Base-by-base conservation (phyloP, 306 rosid genomes). In the Crotalaria pallida region DNA sequence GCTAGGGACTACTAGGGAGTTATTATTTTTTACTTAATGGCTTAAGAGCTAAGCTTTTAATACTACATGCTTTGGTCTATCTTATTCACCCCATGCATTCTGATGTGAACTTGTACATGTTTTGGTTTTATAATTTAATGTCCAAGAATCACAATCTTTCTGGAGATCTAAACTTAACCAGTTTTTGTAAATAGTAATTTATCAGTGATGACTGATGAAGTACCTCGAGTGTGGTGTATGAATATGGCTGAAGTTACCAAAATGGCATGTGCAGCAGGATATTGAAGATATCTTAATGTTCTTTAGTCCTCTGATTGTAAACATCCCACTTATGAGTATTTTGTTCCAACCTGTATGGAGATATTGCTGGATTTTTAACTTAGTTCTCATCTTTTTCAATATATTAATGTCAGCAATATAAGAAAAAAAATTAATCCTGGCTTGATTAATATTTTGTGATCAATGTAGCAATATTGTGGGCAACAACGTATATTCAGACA, bases 361-460 rank as follows among this genome's bases (percentile, higher is more conserved):
- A 70, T 19, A 33, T 69, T 49, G 22, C 51, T 31, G 43, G 29
- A 69, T 56, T 65, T 36, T 57, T 75, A 16, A 48, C 58, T 34
- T 26, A 27, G 58, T 10, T 41, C 17, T 13, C 18, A 38, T 27
- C 18, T 34, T 51, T 58, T 29, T 22, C 43, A 45, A 45, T 51
- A 27, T 9, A 16, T 24, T 31, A 24, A 47, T 44, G 11, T 29
- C 34, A 10, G 53, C 55, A 48, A 16, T 49, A 34, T 26, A 7
- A 41, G 22, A 10, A 58, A 7, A 58, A 43, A 19, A 1, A 24
- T 24, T n/a, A 59, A 26, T 48, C 33, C 38, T 47, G 41, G 56
- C 29, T 34, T 8, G 70, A 1, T n/a, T 44, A 31, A 4, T 13
- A 17, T 19, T 68, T 59, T 19, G 41, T 19, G 40, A 33, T 52